Evolutionary conservation across 768 basidiomycete genomes (phyloP), one percentile per base, ranked within the genome.

Genomic region (Tricholoma matsutake): DNA sequence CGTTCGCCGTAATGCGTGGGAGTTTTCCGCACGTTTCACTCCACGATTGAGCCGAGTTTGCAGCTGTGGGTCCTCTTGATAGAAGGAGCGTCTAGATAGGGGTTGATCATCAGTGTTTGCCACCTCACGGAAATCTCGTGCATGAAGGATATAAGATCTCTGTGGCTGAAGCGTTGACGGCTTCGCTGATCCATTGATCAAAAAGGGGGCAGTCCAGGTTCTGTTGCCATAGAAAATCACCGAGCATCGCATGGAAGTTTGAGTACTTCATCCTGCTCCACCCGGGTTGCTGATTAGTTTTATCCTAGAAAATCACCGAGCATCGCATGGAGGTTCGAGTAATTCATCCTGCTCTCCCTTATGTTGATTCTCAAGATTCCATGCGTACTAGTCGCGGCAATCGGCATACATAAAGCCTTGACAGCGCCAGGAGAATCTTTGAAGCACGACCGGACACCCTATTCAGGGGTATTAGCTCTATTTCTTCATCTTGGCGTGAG

Each of bases 401-500:
- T 47, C 22, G 52, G 39, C 3, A 54, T 61, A 3, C 22, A 39
- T 47, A 29, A 39, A 20, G 53, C 58, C 16, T 51, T 59, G n/a
- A 64, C 22, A 14, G 53, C 56, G 43, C 63, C 63, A 14, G 58
- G 49, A 16, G 39, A 37, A 2, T 54, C 58, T 11, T 43, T 47
- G n/a, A 49, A 55, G 28, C 39, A 57, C 20, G 6, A 37, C 3
- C 18, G 63, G 47, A 43, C 51, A 57, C 28, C 54, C 43, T 11
- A 60, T 29, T 3, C 25, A 16, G 22, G 39, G 8, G 35, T 41
- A 20, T 39, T 7, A 4, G 35, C 35, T 22, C 16, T 7, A 41
- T 14, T 56, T 29, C 6, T 41, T 31, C 32, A 34, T 14, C 2
- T 18, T 13, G 41, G 25, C 6, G 20, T 39, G 25, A 14, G 5